Percentiles rank a stretch among this genome's conserved stretches.
Conservation (phyloP, 768 basidiomycete species). For the Kockovaella imperatae region DNA sequence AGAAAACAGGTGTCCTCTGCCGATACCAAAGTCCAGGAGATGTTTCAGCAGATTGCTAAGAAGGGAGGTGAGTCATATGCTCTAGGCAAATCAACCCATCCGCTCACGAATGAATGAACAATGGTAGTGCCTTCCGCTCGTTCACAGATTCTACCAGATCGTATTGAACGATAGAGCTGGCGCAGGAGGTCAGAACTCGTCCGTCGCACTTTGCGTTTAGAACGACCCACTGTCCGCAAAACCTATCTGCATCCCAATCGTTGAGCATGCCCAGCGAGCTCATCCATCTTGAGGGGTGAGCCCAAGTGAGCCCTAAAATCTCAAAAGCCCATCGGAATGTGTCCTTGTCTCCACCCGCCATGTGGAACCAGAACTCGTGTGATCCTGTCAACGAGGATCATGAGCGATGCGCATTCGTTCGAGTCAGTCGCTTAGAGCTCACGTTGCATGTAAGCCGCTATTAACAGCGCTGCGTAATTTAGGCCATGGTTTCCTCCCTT, state of each 20-base stretch:
- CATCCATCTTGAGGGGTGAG: conserved; percentile 43
- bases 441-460: conserved; percentile 24
- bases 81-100: neutral
- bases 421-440: neutral
- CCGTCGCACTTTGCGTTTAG: neutral
- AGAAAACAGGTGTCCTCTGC: conserved; percentile 27
- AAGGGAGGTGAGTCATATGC: neutral
- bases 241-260: conserved; percentile 27
- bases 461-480: conserved; percentile 46
- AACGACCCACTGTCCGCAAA: conserved; percentile 45
- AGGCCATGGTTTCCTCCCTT: conserved; percentile 47
- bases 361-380: conserved; percentile 47
- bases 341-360: conserved; percentile 47
- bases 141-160: conserved; percentile 31
- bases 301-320: conserved; percentile 41
- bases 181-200: conserved; percentile 1
- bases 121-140: conserved; percentile 12
- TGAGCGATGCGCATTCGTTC: too few relatives aligned
- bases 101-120: conserved; percentile 40
- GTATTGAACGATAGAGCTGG: conserved; percentile 43
- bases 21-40: conserved; percentile 20
- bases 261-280: conserved; percentile 35
- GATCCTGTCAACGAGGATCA: conserved; percentile 46
- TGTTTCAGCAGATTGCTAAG: conserved; percentile 46
- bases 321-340: conserved; percentile 47